Percentiles rank a stretch among this genome's conserved stretches.
Evolutionary conservation across 192 early-diverging fungal genomes (phyloP).

Genomic region (Phlyctochytrium planicorne): DNA sequence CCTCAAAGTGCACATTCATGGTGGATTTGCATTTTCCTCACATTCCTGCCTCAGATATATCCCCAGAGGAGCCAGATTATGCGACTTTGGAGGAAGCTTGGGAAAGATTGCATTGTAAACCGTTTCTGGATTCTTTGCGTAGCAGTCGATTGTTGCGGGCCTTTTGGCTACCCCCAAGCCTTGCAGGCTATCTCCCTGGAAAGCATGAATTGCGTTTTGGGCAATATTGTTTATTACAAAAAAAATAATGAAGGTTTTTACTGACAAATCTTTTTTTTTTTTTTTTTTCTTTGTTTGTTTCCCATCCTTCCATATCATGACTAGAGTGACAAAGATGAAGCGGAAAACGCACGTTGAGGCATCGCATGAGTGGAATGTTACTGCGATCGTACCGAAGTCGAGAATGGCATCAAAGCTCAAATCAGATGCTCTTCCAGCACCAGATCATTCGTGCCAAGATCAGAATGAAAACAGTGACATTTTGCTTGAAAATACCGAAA

Average conservation of each 20-base stretch:
- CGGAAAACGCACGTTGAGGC: slow-evolving; percentile 54
- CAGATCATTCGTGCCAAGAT: slow-evolving; percentile 7
- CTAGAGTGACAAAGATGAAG: slow-evolving; percentile 54
- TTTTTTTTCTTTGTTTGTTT: slow-evolving; percentile 29
- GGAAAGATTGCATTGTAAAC: slow-evolving; percentile 58
- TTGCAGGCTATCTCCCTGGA: neutral
- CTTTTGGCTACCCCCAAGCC: slow-evolving; percentile 49
- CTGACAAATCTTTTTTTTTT: slow-evolving; percentile 3
- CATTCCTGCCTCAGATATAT: slow-evolving; percentile 15
- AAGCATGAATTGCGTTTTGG: slow-evolving; percentile 8
- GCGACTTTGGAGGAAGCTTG: slow-evolving; percentile 59
- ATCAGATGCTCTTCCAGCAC: slow-evolving; percentile 26
- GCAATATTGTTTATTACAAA: neutral
- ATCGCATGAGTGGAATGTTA: too few relatives aligned
- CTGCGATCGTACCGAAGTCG: slow-evolving; percentile 46
- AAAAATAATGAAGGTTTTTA: neutral
- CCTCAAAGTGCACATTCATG: slow-evolving; percentile 61
- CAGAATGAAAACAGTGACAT: neutral
- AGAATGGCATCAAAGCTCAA: slow-evolving; percentile 48
- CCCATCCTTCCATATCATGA: too few relatives aligned
- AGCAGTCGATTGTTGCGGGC: slow-evolving; percentile 48
- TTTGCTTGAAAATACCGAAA: slow-evolving; percentile 3
- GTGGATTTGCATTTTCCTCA: slow-evolving; percentile 55
- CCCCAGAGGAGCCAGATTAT: slow-evolving; percentile 47
- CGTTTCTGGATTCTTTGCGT: slow-evolving; percentile 63